A percentile compares a stretch with the other conserved stretches of the same genome.
Conservation (phyloP, 176 grass and related monocot genomes). For the Stipa capillata region DNA sequence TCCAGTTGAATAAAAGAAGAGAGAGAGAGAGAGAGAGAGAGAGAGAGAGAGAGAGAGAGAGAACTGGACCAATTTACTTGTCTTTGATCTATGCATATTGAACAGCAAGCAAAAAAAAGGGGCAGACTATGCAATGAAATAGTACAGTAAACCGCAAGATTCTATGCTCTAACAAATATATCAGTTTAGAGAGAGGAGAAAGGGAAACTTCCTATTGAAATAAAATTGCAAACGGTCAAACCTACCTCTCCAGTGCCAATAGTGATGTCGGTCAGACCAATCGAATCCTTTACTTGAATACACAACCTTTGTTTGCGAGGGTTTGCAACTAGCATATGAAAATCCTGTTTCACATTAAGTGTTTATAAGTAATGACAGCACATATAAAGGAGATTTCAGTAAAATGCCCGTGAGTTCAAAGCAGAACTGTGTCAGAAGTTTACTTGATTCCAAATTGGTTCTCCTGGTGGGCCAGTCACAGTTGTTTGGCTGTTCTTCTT, state of each 20-base stretch:
- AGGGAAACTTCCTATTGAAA: neutral
- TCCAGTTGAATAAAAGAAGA: neutral
- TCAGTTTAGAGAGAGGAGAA: neutral
- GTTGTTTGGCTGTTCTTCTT: slow-evolving; percentile 99
- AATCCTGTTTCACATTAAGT: slow-evolving; percentile 52
- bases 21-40: no score
- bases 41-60: no score
- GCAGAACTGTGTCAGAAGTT: neutral
- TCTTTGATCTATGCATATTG: neutral
- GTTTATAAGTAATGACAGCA: neutral
- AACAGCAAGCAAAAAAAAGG: neutral
- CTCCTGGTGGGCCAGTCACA: slow-evolving; percentile 73
- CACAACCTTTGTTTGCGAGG: slow-evolving; percentile 68
- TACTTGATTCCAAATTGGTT: slow-evolving; percentile 99
- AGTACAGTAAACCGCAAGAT: neutral
- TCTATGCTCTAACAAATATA: neutral
- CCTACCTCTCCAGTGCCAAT: slow-evolving; percentile 81
- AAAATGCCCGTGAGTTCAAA: neutral
- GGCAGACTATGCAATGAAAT: neutral
- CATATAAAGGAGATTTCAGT: neutral
- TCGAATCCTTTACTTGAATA: slow-evolving; percentile 76
- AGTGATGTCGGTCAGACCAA: slow-evolving; percentile 74
- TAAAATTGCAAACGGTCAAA: neutral
- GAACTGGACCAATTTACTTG: neutral
- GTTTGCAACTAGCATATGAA: slow-evolving; percentile 81